These are phyloP conservation scores for Beauveria asiatica DNA, from an alignment of 2,329 filamentous ascomycete species.

Conservation along the genomic window DNA sequence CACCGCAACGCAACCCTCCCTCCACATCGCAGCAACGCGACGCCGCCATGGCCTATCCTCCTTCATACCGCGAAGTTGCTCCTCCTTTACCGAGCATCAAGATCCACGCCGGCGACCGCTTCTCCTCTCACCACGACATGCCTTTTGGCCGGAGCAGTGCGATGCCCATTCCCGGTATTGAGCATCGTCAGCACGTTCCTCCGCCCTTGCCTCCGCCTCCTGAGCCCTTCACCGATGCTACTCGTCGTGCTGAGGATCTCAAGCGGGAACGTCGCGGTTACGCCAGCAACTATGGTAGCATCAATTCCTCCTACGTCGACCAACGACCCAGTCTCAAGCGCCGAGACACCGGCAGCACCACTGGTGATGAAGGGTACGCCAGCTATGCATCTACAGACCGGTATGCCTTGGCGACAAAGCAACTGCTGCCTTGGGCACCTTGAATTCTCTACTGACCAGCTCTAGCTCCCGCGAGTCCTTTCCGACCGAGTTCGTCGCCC, in stretches of 20 bases:
- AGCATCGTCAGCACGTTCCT: conserved; percentile 26
- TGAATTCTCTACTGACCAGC: conserved; percentile 1
- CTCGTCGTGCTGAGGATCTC: conserved; percentile 22
- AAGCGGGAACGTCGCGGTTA: conserved; percentile 21
- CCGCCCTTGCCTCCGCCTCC: conserved; percentile 40
- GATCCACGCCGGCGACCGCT: conserved; percentile 23
- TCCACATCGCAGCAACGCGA: not conserved
- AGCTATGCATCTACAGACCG: conserved; percentile 33
- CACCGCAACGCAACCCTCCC: not conserved
- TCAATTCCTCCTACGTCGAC: conserved; percentile 26
- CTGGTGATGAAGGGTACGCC: conserved; percentile 34
- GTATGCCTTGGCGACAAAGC: conserved; percentile 16
- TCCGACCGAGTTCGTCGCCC: conserved; percentile 33
- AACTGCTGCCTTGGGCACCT: conserved; percentile 13
- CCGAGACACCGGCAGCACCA: conserved; percentile 20
- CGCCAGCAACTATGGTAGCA: conserved; percentile 32
- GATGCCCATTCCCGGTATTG: conserved; percentile 35
- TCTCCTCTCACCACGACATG: conserved; percentile 23
- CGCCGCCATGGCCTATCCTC: conserved; percentile 28
- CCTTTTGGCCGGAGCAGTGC: conserved; percentile 27
- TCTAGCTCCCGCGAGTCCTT: conserved; percentile 34
- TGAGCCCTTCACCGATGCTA: conserved; percentile 27
- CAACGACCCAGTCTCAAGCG: conserved; percentile 27
- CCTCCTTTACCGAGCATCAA: conserved; percentile 30
- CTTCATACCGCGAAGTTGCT: conserved; percentile 27